Conservation (phyloP, 257 asterid genomes). For the Cordia subcordata region DNA sequence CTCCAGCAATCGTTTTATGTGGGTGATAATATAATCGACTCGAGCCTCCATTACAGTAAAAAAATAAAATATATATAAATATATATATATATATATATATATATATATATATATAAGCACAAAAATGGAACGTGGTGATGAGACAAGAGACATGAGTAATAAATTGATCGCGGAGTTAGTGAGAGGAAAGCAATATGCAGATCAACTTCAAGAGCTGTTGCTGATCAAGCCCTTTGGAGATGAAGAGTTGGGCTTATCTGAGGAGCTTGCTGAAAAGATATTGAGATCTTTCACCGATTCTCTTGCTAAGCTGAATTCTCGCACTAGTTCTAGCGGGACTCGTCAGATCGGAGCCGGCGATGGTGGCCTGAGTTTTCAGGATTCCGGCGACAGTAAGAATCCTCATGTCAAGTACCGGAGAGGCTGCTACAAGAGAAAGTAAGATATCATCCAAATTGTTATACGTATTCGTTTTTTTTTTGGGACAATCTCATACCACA, state of each 20-base stretch:
- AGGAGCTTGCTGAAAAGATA: constrained; percentile 27
- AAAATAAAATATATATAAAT: too few relatives aligned
- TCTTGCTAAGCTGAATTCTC: constrained; percentile 26
- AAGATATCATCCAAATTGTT: not conserved
- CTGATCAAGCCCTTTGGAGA: constrained; percentile 17
- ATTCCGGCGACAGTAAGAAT: constrained; percentile 28
- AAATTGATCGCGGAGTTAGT: constrained; percentile 26
- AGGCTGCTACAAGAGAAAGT: constrained; percentile 76
- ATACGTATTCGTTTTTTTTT: too few relatives aligned
- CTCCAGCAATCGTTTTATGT: too few relatives aligned
- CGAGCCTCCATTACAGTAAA: too few relatives aligned
- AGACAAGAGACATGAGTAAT: constrained; percentile 3
- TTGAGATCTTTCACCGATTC: constrained; percentile 37
- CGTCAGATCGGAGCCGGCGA: constrained; percentile 35
- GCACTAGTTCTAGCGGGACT: constrained; percentile 3
- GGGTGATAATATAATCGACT: too few relatives aligned
- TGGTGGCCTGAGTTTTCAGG: constrained; percentile 14
- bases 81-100: too few relatives aligned
- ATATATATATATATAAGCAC: too few relatives aligned
- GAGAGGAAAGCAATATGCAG: constrained; percentile 36
- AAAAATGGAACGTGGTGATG: constrained; percentile 5
- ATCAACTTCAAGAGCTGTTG: constrained; percentile 33
- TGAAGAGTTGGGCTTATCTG: constrained; percentile 18
- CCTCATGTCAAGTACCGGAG: constrained; percentile 41
- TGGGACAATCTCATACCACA: too few relatives aligned